phyloP scores from a whole-genome alignment of 192 early-diverging fungal genomes.

The Coemansia sp. region DNA sequence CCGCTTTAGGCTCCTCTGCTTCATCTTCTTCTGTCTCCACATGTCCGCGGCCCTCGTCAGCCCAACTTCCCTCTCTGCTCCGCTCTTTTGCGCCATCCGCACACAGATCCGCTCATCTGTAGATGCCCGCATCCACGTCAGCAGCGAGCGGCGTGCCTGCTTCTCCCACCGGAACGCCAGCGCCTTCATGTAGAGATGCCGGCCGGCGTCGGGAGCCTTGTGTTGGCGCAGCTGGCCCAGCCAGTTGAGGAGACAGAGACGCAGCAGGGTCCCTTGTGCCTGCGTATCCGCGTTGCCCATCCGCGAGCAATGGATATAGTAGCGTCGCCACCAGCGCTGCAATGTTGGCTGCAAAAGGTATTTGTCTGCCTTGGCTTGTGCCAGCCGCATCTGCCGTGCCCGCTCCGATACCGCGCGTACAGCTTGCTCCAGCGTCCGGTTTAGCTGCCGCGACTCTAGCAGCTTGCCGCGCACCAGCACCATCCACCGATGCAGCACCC shows the following conservation, averaged over 20 bases:
- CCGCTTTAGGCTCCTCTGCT: neutral
- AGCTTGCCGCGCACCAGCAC: slow-evolving; percentile 16
- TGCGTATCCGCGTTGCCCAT: slow-evolving; percentile 18
- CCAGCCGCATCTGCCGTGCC: slow-evolving; percentile 4
- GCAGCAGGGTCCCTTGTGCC: slow-evolving; percentile 19
- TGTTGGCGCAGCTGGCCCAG: slow-evolving; percentile 5
- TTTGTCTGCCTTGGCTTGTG: slow-evolving; percentile 15
- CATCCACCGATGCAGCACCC: slow-evolving; percentile 14
- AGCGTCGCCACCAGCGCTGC: slow-evolving; percentile 12
- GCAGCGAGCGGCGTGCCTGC: slow-evolving; percentile 24
- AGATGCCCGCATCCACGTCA: slow-evolving; percentile 27
- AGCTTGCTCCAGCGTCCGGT: neutral
- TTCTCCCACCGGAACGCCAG: slow-evolving; percentile 41
- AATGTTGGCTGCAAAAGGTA: slow-evolving; percentile 6
- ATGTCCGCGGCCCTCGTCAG: slow-evolving; percentile 12
- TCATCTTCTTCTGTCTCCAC: slow-evolving; percentile 3
- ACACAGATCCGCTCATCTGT: slow-evolving; percentile 14
- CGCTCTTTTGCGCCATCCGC: slow-evolving; percentile 14
- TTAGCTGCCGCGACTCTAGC: slow-evolving; percentile 11
- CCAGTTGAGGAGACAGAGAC: slow-evolving; percentile 31
- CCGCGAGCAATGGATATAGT: neutral
- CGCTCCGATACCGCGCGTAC: slow-evolving; percentile 7
- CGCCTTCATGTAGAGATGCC: slow-evolving; percentile 7
- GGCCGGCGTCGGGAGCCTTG: neutral
- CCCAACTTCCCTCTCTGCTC: slow-evolving; percentile 2